Evolutionary conservation across 2,329 filamentous ascomycete species (phyloP).

Genomic region (Fusarium albidum): DNA sequence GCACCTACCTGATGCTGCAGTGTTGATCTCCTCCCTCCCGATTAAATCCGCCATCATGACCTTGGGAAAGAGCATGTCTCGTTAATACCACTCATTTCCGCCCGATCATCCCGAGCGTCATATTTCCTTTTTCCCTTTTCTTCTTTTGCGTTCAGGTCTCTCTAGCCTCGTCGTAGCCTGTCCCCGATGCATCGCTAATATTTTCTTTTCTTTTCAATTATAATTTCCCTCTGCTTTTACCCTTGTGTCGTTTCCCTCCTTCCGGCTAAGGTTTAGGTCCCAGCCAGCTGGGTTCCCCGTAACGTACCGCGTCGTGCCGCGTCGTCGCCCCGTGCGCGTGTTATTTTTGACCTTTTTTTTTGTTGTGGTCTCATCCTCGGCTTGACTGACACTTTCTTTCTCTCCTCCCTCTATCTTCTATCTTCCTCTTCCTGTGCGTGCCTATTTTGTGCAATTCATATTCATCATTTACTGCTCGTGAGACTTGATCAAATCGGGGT

Average conservation of each 20-base stretch:
- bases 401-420: background rate
- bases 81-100: slow-evolving; percentile 27
- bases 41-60: slow-evolving; percentile 5
- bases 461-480: no score
- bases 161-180: slow-evolving; percentile 19
- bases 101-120: slow-evolving; percentile 19
- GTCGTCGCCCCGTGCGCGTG: slow-evolving; percentile 18
- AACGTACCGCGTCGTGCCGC: slow-evolving; percentile 27
- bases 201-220: slow-evolving; percentile 6
- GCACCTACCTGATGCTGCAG: background rate
- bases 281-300: slow-evolving; percentile 11
- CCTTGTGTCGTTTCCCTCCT: slow-evolving; percentile 3
- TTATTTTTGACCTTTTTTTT: slow-evolving; percentile 4
- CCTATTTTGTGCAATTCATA: background rate
- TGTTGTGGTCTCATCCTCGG: background rate
- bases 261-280: slow-evolving; percentile 6
- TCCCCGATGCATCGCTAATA: slow-evolving; percentile 22
- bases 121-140: slow-evolving; percentile 13
- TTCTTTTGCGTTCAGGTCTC: slow-evolving; percentile 5
- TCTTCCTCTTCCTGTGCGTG: slow-evolving; percentile 3
- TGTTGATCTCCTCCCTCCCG: slow-evolving; percentile 3
- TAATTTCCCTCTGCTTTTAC: no score
- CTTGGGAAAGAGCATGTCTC: slow-evolving; percentile 15
- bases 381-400: background rate
- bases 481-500: no score